Conservation (phyloP, 108 stramenopile species). For the Fistulifera pelliculosa region DNA sequence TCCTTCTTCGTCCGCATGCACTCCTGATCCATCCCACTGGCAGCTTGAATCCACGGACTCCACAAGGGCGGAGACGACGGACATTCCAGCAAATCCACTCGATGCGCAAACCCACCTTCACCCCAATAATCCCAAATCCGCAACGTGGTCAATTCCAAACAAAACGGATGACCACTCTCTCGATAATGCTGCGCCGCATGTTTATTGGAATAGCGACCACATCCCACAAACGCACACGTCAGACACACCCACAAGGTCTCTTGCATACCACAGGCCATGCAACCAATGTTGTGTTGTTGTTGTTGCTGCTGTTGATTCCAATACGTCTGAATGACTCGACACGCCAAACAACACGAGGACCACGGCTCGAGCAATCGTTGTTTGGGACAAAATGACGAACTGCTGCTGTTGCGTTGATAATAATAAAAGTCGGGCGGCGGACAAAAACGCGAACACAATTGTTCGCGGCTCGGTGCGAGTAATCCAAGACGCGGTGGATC, state of each 20-base stretch:
- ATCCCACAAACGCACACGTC: constrained; percentile 90
- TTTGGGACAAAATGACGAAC: constrained; percentile 35
- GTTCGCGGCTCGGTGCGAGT: constrained; percentile 36
- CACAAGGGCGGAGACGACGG: constrained; percentile 35
- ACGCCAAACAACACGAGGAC: constrained; percentile 57
- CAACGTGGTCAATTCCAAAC: constrained; percentile 88
- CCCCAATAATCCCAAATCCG: constrained; percentile 91
- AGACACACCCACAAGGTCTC: constrained; percentile 91
- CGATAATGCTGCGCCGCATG: constrained; percentile 84
- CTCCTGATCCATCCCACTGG: not conserved
- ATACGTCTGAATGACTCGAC: constrained; percentile 50
- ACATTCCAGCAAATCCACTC: constrained; percentile 72
- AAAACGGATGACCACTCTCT: constrained; percentile 79
- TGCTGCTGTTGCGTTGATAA: constrained; percentile 3
- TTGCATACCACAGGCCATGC: constrained; percentile 67
- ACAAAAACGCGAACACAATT: constrained; percentile 63
- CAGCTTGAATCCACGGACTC: constrained; percentile 20
- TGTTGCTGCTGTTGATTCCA: constrained; percentile 19
- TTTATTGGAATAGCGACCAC: constrained; percentile 86
- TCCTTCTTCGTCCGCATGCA: not conserved
- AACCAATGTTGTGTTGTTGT: constrained; percentile 23
- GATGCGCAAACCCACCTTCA: constrained; percentile 77
- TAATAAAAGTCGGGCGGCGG: constrained; percentile 18
- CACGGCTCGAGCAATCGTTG: constrained; percentile 52
- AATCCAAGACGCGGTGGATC: constrained; percentile 56